Percentiles rank a stretch among this genome's conserved stretches.
Evolutionary conservation across 768 basidiomycete species (phyloP).

Genomic region (Podaxis pistillaris): DNA sequence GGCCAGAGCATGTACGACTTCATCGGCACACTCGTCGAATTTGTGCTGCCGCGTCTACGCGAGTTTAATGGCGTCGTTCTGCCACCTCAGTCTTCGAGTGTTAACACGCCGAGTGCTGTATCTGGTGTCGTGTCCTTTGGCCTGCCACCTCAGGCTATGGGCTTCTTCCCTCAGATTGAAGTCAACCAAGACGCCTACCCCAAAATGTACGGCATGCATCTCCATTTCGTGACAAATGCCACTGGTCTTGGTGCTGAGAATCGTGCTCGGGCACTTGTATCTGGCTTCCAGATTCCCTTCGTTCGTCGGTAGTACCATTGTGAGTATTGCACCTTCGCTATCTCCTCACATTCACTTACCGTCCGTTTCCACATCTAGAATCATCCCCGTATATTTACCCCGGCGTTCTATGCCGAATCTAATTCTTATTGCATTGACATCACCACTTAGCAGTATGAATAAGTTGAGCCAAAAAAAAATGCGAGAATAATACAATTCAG

Average conservation of each 20-base stretch:
- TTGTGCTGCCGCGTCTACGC: slow-evolving; percentile 90
- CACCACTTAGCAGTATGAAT: slow-evolving; percentile 4
- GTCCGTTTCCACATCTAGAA: background rate
- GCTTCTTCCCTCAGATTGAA: slow-evolving; percentile 94
- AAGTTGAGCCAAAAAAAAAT: background rate
- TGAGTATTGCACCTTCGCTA: slow-evolving; percentile 14
- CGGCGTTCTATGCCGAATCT: background rate
- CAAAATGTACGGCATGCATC: slow-evolving; percentile 83
- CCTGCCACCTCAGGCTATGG: slow-evolving; percentile 79
- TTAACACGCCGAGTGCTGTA: slow-evolving; percentile 72
- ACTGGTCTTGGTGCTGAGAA: slow-evolving; percentile 89
- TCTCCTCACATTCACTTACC: background rate
- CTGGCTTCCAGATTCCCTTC: slow-evolving; percentile 93
- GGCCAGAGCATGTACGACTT: slow-evolving; percentile 97
- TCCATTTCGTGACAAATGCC: slow-evolving; percentile 91
- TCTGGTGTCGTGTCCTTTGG: slow-evolving; percentile 91
- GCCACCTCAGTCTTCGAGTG: slow-evolving; percentile 68
- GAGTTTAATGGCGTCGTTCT: slow-evolving; percentile 86
- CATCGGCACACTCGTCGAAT: slow-evolving; percentile 82
- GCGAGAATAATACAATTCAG: background rate
- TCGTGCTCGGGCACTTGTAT: slow-evolving; percentile 79
- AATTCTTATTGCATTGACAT: slow-evolving; percentile 12
- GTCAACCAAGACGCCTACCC: slow-evolving; percentile 92
- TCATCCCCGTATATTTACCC: slow-evolving; percentile 5
- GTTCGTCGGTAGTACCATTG: slow-evolving; percentile 35